Evolutionary conservation across 208 protist species (phyloP).

Genomic region (Lotmaria passim): DNA sequence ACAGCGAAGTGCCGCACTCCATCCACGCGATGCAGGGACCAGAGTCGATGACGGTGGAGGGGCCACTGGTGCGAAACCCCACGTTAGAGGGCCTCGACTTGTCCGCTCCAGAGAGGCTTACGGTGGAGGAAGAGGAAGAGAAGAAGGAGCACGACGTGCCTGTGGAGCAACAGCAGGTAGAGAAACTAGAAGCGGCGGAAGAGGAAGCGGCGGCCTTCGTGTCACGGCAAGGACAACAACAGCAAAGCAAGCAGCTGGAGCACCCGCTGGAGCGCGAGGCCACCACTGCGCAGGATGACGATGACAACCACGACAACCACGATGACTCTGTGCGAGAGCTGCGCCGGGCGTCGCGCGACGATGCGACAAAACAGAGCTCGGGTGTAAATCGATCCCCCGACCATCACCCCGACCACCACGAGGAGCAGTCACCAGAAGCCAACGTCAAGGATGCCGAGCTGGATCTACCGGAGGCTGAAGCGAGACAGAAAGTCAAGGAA

Average conservation of each 20-base stretch:
- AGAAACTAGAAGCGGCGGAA: too few relatives aligned
- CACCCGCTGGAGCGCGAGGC: too few relatives aligned
- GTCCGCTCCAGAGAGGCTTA: constrained; percentile 2
- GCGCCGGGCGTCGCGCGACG: neutral
- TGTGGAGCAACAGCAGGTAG: too few relatives aligned
- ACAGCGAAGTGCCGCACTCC: constrained; percentile 17
- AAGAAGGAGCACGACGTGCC: too few relatives aligned
- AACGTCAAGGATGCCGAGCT: too few relatives aligned
- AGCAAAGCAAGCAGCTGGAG: neutral
- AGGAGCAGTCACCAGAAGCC: neutral
- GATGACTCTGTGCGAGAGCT: constrained; percentile 2
- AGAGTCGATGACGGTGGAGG: neutral
- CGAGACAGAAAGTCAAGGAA: too few relatives aligned
- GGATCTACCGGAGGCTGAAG: too few relatives aligned
- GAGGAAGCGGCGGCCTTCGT: too few relatives aligned
- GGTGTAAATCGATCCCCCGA: neutral
- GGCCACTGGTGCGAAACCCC: too few relatives aligned
- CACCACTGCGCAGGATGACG: neutral
- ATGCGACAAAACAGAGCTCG: constrained; percentile 7
- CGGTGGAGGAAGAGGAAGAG: too few relatives aligned
- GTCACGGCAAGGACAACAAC: neutral
- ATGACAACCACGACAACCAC: neutral
- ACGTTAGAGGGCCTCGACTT: neutral
- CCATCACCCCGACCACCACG: neutral
- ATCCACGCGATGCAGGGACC: constrained; percentile 4